Base-by-base conservation (phyloP, 2,329 filamentous ascomycete species). In the Periconia digitata region DNA sequence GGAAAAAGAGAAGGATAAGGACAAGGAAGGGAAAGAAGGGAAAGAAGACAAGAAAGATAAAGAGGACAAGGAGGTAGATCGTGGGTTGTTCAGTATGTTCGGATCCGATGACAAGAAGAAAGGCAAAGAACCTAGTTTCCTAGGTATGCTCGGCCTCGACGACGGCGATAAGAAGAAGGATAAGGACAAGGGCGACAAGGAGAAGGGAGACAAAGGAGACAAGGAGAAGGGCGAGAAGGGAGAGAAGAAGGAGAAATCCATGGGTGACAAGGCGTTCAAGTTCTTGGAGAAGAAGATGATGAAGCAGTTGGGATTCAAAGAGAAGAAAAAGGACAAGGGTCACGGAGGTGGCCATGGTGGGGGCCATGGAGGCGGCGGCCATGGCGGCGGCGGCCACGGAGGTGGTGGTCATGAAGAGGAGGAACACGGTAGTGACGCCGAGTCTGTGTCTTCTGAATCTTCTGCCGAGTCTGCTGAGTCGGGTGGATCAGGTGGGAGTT, bases 281-380 rank as follows among this genome's bases (percentile, higher is more conserved):
- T 43, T 43, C 40, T 21, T 43, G 40, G 38, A 40, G 38, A 40
- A 40, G 38, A 40, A 40, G 21, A 27, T 40, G 38, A 40, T 24
- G 38, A 40, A 40, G 38, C 38, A 40, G 21, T 15, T 40, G 4
- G 38, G 38, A n/a, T 23, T 40, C 16, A 40, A 40, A 15, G 38
- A 22, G 18, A 12, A 40, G 13, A 40, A 40, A 22, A 21, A 18
- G 16, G 15, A 17, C 12, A 38, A 38, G 16, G 35, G 22, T 16
- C 21, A 16, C 15, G 39, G 24, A 23, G 24, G 24, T 4, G 24
- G 16, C 6, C 15, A 22, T 18, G 22, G 23, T 40, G 38, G 38
- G n/a, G 38, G 38, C 6, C n/a, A 20, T 40, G 38, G 38, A n/a
- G 13, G 16, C 15, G 34, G 34, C 7, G 7, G 15, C n/a, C 15